A percentile compares a stretch with the other conserved stretches of the same genome.
These are phyloP conservation scores for Zygosaccharomyces gambellarensis DNA, from an alignment of 805 yeast species.

Conservation along the genomic window DNA sequence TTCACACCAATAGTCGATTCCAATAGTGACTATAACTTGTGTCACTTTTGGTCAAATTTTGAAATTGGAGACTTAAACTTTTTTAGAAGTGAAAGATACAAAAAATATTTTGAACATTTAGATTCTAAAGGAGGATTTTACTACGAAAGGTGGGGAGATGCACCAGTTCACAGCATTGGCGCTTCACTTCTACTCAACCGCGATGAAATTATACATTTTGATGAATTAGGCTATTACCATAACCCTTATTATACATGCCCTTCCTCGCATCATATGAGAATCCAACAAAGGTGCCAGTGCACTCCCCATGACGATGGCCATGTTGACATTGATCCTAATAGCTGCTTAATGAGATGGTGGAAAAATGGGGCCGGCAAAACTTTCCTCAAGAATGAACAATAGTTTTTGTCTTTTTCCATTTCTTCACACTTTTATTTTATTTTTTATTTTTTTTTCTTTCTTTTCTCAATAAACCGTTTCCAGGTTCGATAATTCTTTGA, in stretches of 20 bases:
- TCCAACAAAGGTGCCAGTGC: conserved; percentile 60
- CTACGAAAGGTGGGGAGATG: conserved; percentile 94
- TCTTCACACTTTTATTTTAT: background rate
- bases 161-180: conserved; percentile 80
- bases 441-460: background rate
- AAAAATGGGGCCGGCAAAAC: conserved; percentile 50
- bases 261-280: conserved; percentile 43
- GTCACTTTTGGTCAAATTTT: conserved; percentile 87
- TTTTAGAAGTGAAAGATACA: conserved; percentile 62
- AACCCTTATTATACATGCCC: conserved; percentile 66
- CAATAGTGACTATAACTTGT: conserved; percentile 61
- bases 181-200: conserved; percentile 54
- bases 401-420: background rate
- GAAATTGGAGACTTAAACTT: conserved; percentile 70
- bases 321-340: conserved; percentile 43
- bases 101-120: conserved; percentile 55
- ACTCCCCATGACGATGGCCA: conserved; percentile 41
- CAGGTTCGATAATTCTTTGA: conserved; percentile 76
- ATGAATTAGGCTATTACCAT: conserved; percentile 78
- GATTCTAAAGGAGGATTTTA: conserved; percentile 72
- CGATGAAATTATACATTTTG: conserved; percentile 66
- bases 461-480: conserved; percentile 40
- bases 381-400: conserved; percentile 21
- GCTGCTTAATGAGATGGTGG: conserved; percentile 78
- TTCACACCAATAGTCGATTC: conserved; percentile 42